phyloP scores from a whole-genome alignment of 331 rosid genomes.

The Saraca asoca region DNA sequence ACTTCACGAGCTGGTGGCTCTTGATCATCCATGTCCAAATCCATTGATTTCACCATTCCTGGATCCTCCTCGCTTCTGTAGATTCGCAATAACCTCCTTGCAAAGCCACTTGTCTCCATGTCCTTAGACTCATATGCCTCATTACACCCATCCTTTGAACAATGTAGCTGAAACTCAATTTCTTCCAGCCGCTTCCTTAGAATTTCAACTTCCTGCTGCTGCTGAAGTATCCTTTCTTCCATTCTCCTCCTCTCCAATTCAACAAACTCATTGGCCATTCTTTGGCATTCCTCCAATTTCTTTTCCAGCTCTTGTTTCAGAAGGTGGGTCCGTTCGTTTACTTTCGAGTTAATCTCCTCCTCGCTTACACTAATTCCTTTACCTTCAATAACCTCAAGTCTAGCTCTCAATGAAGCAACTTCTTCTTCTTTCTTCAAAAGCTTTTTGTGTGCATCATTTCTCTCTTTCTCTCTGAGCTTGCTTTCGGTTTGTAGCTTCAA shows the following conservation, averaged over 20 bases:
- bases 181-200: slow-evolving; percentile 81
- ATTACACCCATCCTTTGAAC: slow-evolving; percentile 43
- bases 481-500: slow-evolving; percentile 84
- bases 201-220: slow-evolving; percentile 88
- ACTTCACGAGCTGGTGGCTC: slow-evolving; percentile 59
- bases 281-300: slow-evolving; percentile 89
- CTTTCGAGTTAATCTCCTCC: slow-evolving; percentile 81
- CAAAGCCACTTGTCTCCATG: slow-evolving; percentile 59
- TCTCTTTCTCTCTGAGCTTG: slow-evolving; percentile 78
- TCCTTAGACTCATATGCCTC: slow-evolving; percentile 49
- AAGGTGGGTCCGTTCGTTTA: slow-evolving; percentile 63
- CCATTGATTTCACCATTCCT: slow-evolving; percentile 86
- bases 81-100: slow-evolving; percentile 57
- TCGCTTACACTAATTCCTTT: slow-evolving; percentile 54
- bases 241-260: slow-evolving; percentile 91
- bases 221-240: slow-evolving; percentile 87
- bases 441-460: slow-evolving; percentile 74
- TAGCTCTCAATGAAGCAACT: slow-evolving; percentile 67
- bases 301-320: slow-evolving; percentile 74
- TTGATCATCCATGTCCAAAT: slow-evolving; percentile 85
- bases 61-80: slow-evolving; percentile 66
- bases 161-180: slow-evolving; percentile 65
- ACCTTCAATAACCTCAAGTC: slow-evolving; percentile 50
- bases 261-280: slow-evolving; percentile 84
- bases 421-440: slow-evolving; percentile 87